Percentiles rank a stretch among this genome's conserved stretches.
These are phyloP conservation scores for Botrytis medusae DNA, from an alignment of 2,329 filamentous ascomycete genomes.

Conservation along the genomic window DNA sequence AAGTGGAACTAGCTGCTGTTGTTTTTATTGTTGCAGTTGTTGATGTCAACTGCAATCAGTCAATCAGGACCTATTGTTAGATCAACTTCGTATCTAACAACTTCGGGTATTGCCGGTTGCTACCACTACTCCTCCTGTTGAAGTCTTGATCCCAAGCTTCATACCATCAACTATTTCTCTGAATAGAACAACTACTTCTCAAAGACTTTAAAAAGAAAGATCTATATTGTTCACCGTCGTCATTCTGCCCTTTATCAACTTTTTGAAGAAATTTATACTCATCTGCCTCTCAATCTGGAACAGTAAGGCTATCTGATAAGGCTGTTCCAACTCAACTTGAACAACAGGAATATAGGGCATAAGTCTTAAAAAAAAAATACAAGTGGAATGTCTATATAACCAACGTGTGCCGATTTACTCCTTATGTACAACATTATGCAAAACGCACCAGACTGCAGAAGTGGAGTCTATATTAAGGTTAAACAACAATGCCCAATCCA, in stretches of 20 bases:
- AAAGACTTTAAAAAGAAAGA: neutral
- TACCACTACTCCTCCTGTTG: neutral
- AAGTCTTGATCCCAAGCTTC: neutral
- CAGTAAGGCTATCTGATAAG: neutral
- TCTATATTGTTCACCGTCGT: neutral
- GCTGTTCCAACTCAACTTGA: neutral
- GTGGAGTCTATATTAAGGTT: neutral
- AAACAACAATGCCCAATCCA: neutral
- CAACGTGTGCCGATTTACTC: slow-evolving; percentile 2
- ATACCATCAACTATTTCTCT: neutral
- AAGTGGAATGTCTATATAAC: neutral
- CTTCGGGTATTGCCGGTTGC: slow-evolving; percentile 8
- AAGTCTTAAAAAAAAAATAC: neutral
- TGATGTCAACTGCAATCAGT: slow-evolving; percentile 1
- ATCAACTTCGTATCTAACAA: slow-evolving; percentile 1
- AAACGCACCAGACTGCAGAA: neutral
- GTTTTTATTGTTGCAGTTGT: neutral
- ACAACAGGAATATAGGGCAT: neutral
- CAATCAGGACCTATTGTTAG: neutral
- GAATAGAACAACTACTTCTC: neutral
- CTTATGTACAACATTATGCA: slow-evolving; percentile 7
- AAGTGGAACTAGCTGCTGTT: neutral
- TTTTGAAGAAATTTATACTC: neutral
- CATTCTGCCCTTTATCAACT: neutral
- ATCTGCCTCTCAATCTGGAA: neutral